Evolutionary conservation across 192 early-diverging fungal genomes (phyloP).

Genomic region (Backusella morwellensis): DNA sequence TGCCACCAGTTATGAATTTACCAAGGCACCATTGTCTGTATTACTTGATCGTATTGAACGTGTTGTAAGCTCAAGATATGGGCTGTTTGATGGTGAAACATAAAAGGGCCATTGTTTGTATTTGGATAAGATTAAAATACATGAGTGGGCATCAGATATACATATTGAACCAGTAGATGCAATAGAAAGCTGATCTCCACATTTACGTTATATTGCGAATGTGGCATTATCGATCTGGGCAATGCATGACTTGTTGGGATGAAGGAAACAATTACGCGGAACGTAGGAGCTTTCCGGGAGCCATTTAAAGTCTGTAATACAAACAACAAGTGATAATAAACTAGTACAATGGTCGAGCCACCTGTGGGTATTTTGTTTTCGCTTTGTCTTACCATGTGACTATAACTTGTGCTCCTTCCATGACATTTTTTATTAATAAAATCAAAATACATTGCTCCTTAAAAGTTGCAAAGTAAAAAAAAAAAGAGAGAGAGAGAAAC

Average conservation of each 20-base stretch:
- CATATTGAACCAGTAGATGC: neutral
- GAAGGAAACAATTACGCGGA: neutral
- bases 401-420: too few species aligned
- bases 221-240: neutral
- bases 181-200: neutral
- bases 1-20: neutral
- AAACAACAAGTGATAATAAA: neutral
- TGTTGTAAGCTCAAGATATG: too few species aligned
- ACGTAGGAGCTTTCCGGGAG: neutral
- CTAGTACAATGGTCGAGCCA: neutral
- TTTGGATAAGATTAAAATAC: neutral
- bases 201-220: neutral
- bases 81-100: too few species aligned
- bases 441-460: too few species aligned
- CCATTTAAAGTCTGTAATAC: neutral
- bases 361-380: neutral
- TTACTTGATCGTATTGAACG: neutral
- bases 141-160: neutral
- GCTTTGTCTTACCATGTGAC: too few species aligned
- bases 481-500: too few species aligned
- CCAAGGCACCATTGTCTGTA: neutral
- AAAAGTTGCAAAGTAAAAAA: too few species aligned
- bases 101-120: neutral
- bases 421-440: too few species aligned
- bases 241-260: neutral